Base-by-base conservation (phyloP, 2,329 filamentous ascomycete genomes). In the Xylaria sp. region DNA sequence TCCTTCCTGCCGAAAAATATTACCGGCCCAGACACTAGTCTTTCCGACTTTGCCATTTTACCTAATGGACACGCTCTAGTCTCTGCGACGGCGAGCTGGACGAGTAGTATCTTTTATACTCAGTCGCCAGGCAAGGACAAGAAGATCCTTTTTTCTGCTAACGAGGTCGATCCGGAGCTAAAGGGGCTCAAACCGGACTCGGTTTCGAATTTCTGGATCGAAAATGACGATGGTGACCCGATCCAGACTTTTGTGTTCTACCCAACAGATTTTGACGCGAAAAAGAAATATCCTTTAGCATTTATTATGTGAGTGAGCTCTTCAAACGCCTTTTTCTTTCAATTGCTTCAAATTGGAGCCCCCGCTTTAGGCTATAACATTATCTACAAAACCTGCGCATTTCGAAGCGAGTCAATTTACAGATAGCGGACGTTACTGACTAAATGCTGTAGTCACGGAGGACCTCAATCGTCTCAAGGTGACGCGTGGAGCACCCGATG, bases 221-320 rank as follows among this genome's bases (percentile, higher is more conserved):
- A 70, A 50, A 70, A 70, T 41, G 61, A 65, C 37, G 65, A 70
- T n/a, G 68, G 68, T 15, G 65, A 67, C 41, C 39, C 54, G 8
- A 67, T 70, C 15, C 68, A 70, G 48, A 70, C 68, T 18, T 70
- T 70, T 23, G 37, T 70, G 44, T 70, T 67, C 52, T 59, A 70
- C 25, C 68, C 68, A 9, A 41, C 55, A 13, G 50, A 68, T 34
- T 70, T 70, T 39, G 37, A 70, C 51, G 51, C 68, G 31, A 50
- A 57, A 10, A 63, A 70, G 52, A 65, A 65, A 31, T 70, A 70
- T 20, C 68, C 68, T 39, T 46, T 70, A 3, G 65, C 65, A 41
- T 70, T 70, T 39, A 65, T 70, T 28, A 62, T 70, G 66, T 68
- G 44, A 65, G 66, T 61, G 6, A 25, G 25, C 39, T 39, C 23